Evolutionary conservation across 2,329 filamentous ascomycete species (phyloP).

Genomic region (Fusarium sp.): DNA sequence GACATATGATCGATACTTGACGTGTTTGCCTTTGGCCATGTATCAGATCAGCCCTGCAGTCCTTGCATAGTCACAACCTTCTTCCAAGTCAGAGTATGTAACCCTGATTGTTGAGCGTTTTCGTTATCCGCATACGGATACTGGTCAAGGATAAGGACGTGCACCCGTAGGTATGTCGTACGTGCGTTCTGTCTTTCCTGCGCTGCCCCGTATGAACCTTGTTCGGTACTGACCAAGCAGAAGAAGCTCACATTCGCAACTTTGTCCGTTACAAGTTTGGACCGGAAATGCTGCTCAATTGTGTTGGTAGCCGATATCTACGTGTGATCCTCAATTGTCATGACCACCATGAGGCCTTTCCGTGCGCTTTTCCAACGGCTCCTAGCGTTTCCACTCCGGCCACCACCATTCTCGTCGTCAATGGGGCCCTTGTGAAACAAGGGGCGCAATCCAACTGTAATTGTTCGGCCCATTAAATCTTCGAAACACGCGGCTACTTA

Average conservation of each 20-base stretch:
- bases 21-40: constrained; percentile 1
- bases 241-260: constrained; percentile 26
- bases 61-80: constrained; percentile 10
- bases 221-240: constrained; percentile 17
- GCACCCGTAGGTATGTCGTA: neutral
- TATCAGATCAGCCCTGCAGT: constrained; percentile 33
- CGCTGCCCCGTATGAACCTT: constrained; percentile 17
- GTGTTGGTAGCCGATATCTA: constrained; percentile 30
- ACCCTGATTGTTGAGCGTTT: neutral
- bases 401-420: constrained; percentile 31
- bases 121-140: neutral
- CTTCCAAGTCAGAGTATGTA: constrained; percentile 6
- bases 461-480: constrained; percentile 28
- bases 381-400: constrained; percentile 21
- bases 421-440: constrained; percentile 37
- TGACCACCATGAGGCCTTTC: constrained; percentile 25
- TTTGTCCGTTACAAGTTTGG: constrained; percentile 37
- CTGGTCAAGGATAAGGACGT: neutral
- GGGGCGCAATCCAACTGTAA: constrained; percentile 30
- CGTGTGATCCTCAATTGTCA: constrained; percentile 16
- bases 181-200: constrained; percentile 2
- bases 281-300: constrained; percentile 28
- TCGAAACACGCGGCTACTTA: constrained; percentile 40
- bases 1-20: neutral
- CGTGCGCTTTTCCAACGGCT: constrained; percentile 12